Conservation (phyloP, 495 filamentous ascomycete genomes). For the Hypoxylon lenormandii region DNA sequence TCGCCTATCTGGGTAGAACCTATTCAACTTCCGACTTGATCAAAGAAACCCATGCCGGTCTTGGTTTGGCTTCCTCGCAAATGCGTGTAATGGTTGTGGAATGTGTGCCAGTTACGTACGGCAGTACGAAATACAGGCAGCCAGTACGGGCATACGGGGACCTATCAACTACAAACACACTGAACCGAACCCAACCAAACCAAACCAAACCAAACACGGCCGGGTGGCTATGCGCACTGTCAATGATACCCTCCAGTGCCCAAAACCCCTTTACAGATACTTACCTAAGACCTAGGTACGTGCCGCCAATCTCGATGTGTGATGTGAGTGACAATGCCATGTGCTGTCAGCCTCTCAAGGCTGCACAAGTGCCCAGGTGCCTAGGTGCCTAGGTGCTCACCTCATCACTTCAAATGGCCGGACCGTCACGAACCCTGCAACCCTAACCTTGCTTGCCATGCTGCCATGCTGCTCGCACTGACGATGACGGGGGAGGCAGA, state of each 20-base stretch:
- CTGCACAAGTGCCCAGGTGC: neutral
- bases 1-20: too few relatives aligned
- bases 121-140: too few relatives aligned
- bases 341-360: conserved; percentile 43
- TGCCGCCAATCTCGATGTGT: conserved; percentile 39
- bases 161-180: neutral
- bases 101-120: neutral
- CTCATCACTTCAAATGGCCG: conserved; percentile 14
- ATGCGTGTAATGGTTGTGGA: conserved; percentile 3
- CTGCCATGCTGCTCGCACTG: conserved; percentile 14
- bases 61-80: neutral
- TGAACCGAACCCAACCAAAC: neutral
- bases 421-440: conserved; percentile 32
- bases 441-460: conserved; percentile 15
- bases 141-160: neutral
- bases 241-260: conserved; percentile 4
- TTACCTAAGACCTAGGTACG: too few relatives aligned
- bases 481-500: conserved; percentile 23
- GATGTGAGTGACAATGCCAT: conserved; percentile 42
- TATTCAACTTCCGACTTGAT: conserved; percentile 10
- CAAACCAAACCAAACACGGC: conserved; percentile 3
- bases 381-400: too few relatives aligned
- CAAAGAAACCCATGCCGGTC: neutral
- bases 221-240: conserved; percentile 7
- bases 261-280: too few relatives aligned